These are phyloP conservation scores for Blastobotrys chiropterorum DNA, from an alignment of 805 yeast species.

Conservation along the genomic window DNA sequence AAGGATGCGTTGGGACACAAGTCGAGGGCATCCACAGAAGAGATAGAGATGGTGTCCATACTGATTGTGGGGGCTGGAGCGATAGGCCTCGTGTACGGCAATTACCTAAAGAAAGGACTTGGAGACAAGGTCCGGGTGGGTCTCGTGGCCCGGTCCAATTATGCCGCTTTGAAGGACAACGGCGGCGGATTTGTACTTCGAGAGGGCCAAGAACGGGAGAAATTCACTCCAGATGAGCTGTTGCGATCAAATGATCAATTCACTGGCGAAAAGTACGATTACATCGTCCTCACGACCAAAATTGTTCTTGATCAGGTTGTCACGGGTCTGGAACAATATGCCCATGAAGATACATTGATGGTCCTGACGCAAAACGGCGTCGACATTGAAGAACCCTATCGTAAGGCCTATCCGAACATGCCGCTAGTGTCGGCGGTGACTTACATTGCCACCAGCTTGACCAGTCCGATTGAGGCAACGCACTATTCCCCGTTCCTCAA, in stretches of 20 bases:
- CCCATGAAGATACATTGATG: conserved; percentile 9
- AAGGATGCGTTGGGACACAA: background rate
- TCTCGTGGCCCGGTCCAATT: conserved; percentile 15
- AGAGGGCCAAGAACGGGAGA: conserved; percentile 1
- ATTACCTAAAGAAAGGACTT: conserved; percentile 3
- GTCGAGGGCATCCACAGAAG: no score
- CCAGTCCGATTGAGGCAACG: conserved; percentile 10
- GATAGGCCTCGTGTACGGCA: conserved; percentile 12
- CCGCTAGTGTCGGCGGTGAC: conserved; percentile 13
- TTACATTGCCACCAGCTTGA: conserved; percentile 9
- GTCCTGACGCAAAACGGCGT: conserved; percentile 17
- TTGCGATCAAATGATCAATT: conserved; percentile 4
- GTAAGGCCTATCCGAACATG: conserved; percentile 9
- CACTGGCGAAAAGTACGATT: conserved; percentile 9
- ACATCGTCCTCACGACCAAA: conserved; percentile 15
- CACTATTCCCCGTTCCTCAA: conserved; percentile 2
- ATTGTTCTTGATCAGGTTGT: background rate
- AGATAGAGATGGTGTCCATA: conserved; percentile 11
- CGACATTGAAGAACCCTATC: conserved; percentile 16
- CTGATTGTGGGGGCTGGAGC: conserved; percentile 18
- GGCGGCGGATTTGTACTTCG: conserved; percentile 6
- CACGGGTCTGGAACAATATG: conserved; percentile 8
- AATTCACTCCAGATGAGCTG: conserved; percentile 6
- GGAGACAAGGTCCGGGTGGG: conserved; percentile 2
- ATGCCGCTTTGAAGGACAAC: conserved; percentile 7